phyloP scores from a whole-genome alignment of 73 alveolate genomes.

The Paramecium sonneborni region DNA sequence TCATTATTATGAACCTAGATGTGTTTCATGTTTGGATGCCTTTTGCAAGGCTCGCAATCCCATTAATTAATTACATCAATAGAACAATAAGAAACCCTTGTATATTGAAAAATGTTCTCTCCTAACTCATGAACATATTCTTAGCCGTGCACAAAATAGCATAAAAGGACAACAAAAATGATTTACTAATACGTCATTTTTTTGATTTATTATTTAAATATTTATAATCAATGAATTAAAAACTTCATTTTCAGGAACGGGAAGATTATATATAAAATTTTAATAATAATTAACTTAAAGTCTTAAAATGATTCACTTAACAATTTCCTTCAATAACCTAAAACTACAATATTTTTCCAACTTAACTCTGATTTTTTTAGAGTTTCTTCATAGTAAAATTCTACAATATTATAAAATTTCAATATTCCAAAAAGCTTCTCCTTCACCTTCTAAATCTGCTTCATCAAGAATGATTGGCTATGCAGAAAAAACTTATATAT shows the following conservation, averaged over 20 bases:
- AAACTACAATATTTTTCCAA: too few relatives aligned
- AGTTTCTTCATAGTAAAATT: too few relatives aligned
- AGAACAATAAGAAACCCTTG: not conserved
- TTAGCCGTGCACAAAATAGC: not conserved
- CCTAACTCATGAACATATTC: not conserved
- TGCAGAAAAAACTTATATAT: too few relatives aligned
- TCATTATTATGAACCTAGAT: slow-evolving; percentile 16
- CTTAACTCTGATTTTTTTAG: too few relatives aligned
- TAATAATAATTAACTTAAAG: not conserved
- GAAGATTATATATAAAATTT: not conserved
- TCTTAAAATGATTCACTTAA: not conserved
- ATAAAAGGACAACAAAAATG: not conserved
- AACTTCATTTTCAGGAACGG: not conserved
- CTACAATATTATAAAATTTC: too few relatives aligned
- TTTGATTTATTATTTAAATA: not conserved
- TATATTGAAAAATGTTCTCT: not conserved
- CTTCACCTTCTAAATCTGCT: too few relatives aligned
- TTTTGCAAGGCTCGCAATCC: not conserved
- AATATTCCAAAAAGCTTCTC: too few relatives aligned
- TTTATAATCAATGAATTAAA: not conserved
- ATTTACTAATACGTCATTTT: slow-evolving; percentile 17
- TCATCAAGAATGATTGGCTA: too few relatives aligned
- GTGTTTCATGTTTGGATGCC: slow-evolving; percentile 47
- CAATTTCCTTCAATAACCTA: not conserved
- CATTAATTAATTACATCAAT: not conserved